A percentile compares a stretch with the other conserved stretches of the same genome.
Conservation (phyloP, 176 grass and related monocot species). For the Paspalum notatum region DNA sequence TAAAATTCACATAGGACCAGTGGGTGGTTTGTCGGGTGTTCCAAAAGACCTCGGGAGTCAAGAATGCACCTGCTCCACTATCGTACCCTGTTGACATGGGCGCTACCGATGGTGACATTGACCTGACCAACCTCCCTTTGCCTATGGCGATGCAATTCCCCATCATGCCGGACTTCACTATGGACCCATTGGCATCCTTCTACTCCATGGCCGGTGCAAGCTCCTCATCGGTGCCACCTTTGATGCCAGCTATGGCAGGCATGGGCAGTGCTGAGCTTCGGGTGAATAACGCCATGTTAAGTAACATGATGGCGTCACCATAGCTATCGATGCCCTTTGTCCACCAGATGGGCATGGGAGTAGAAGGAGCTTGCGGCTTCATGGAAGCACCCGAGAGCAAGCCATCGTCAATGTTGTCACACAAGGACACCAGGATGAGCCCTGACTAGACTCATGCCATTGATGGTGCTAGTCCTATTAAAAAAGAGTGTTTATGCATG, state of each 20-base stretch:
- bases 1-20: constrained; percentile 37
- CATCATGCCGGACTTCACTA: neutral
- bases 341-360: neutral
- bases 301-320: neutral
- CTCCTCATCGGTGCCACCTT: neutral
- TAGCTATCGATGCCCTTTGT: neutral
- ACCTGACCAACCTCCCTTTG: neutral
- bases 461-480: neutral
- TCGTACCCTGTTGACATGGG: neutral
- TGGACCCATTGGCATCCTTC: neutral
- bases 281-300: neutral
- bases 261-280: neutral
- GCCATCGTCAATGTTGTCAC: constrained; percentile 32
- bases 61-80: neutral
- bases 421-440: neutral
- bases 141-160: neutral
- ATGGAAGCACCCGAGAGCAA: neutral
- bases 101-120: neutral
- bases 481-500: too few species aligned
- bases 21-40: constrained; percentile 70
- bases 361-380: neutral
- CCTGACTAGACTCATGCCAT: neutral
- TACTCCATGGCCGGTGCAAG: neutral
- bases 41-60: constrained; percentile 51
- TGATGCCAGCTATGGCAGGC: neutral